Conservation (phyloP, 2,329 filamentous ascomycete species). For the Neonectria neomacrospora region DNA sequence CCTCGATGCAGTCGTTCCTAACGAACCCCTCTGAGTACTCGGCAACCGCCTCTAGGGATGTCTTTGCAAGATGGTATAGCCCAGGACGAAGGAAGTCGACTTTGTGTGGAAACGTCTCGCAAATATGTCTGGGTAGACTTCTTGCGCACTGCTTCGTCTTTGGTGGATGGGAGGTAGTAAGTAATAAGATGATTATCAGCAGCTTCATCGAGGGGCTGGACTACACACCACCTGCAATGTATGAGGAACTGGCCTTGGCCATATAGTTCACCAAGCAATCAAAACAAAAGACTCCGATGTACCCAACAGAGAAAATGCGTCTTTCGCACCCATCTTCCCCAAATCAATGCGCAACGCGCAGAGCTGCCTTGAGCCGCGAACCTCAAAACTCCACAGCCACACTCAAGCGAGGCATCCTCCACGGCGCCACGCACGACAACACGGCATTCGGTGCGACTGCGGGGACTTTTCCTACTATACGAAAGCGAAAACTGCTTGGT, state of each 20-base stretch:
- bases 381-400: neutral
- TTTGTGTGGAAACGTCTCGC: neutral
- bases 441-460: constrained; percentile 21
- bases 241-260: neutral
- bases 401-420: neutral
- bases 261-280: neutral
- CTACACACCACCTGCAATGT: neutral
- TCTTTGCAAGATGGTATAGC: neutral
- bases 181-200: neutral
- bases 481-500: neutral
- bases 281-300: neutral
- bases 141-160: neutral
- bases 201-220: neutral
- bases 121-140: neutral
- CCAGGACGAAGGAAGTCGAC: neutral
- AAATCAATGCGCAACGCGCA: neutral
- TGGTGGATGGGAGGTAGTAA: neutral
- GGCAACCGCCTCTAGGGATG: neutral
- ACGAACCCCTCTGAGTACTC: neutral
- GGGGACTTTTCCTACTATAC: constrained; percentile 6
- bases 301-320: neutral
- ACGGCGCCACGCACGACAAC: neutral
- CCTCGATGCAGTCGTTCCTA: neutral
- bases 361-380: neutral
- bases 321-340: neutral